Conservation (phyloP, 1,284 basidiomycete genomes). For the Malassezia restricta region DNA sequence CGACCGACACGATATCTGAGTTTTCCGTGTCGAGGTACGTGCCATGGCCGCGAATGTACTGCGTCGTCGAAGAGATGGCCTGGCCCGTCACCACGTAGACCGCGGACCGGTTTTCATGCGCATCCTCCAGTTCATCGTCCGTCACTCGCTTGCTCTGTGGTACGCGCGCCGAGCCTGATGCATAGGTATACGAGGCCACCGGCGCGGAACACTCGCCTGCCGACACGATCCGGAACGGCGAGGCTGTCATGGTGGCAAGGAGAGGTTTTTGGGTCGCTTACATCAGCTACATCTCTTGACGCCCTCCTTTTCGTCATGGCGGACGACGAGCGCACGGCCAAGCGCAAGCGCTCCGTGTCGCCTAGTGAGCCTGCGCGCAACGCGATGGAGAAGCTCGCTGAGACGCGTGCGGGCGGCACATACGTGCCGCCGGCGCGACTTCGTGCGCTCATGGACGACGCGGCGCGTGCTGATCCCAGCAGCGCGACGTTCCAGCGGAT, state of each 20-base stretch:
- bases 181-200: slow-evolving; percentile 3
- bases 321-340: slow-evolving; percentile 11
- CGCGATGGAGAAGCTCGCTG: slow-evolving; percentile 31
- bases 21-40: slow-evolving; percentile 25
- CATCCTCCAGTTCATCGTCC: slow-evolving; percentile 6
- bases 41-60: slow-evolving; percentile 44
- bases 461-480: slow-evolving; percentile 64
- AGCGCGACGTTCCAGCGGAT: slow-evolving; percentile 86
- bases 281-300: too few species aligned
- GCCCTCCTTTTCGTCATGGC: background rate
- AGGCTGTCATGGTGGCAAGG: background rate
- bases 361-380: slow-evolving; percentile 12
- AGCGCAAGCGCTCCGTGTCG: slow-evolving; percentile 13
- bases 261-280: too few species aligned
- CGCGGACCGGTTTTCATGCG: background rate
- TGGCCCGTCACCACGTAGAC: slow-evolving; percentile 29
- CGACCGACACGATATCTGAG: slow-evolving; percentile 29
- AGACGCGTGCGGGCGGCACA: slow-evolving; percentile 69
- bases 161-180: background rate
- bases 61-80: slow-evolving; percentile 30
- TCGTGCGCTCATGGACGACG: slow-evolving; percentile 74
- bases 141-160: background rate
- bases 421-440: slow-evolving; percentile 86
- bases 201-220: background rate
- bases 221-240: background rate